Conservation (phyloP, 2,329 filamentous ascomycete genomes). For the Chrysosporium queenslandicum region DNA sequence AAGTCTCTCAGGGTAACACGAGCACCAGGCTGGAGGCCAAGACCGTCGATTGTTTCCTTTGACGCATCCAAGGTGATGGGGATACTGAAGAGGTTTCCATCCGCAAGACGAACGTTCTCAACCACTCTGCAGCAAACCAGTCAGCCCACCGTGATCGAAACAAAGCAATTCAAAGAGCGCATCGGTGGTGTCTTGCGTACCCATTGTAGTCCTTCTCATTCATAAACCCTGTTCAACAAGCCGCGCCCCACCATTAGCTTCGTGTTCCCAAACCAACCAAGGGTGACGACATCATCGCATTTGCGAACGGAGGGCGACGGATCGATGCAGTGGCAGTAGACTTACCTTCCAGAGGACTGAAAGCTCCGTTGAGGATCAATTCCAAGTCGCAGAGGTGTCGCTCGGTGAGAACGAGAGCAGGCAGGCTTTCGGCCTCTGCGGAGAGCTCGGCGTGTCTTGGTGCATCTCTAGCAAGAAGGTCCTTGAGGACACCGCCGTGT, state of each 20-base stretch:
- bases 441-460: constrained; percentile 69
- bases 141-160: neutral
- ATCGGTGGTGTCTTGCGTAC: constrained; percentile 41
- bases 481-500: constrained; percentile 92
- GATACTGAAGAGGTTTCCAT: constrained; percentile 89
- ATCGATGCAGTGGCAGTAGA: constrained; percentile 20
- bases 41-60: constrained; percentile 61
- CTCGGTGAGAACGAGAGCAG: constrained; percentile 76
- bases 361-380: constrained; percentile 92
- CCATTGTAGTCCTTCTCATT: constrained; percentile 93
- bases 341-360: constrained; percentile 91
- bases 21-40: constrained; percentile 66
- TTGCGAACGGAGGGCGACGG: neutral
- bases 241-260: constrained; percentile 17
- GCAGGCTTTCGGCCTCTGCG: constrained; percentile 75
- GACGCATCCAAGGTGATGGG: constrained; percentile 88
- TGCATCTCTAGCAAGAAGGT: constrained; percentile 86
- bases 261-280: neutral
- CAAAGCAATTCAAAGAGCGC: neutral
- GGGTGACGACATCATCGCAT: neutral
- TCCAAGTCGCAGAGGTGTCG: constrained; percentile 96
- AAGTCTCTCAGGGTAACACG: constrained; percentile 87
- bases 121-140: constrained; percentile 56
- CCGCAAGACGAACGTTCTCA: constrained; percentile 70
- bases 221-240: constrained; percentile 64